phyloP scores from a whole-genome alignment of 257 asterid genomes.

The Salvia rosmarinus region DNA sequence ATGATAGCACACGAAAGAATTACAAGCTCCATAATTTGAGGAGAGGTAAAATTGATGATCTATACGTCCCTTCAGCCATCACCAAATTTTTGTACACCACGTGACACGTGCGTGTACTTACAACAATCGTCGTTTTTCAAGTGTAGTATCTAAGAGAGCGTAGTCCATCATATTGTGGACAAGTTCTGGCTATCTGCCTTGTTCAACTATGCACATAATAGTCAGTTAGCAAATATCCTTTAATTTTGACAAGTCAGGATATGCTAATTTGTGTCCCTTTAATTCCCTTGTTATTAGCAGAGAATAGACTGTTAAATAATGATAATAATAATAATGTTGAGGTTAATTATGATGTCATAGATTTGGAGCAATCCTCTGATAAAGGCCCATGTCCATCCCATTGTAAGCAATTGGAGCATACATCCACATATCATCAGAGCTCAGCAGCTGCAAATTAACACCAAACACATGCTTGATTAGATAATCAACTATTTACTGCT shows the following conservation, averaged over 20 bases:
- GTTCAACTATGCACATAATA: not conserved
- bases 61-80: not conserved
- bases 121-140: not conserved
- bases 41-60: not conserved
- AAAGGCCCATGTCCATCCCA: slow-evolving; percentile 77
- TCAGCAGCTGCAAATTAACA: slow-evolving; percentile 58
- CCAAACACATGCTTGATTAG: not conserved
- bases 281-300: slow-evolving; percentile 19
- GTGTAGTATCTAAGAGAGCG: not conserved
- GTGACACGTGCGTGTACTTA: not conserved
- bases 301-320: not conserved
- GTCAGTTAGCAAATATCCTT: not conserved
- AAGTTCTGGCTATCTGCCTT: not conserved
- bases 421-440: slow-evolving; percentile 94
- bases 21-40: not conserved
- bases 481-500: too few relatives aligned
- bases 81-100: not conserved
- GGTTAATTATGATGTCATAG: slow-evolving; percentile 12
- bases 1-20: not conserved
- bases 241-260: slow-evolving; percentile 30
- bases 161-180: not conserved
- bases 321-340: not conserved
- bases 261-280: not conserved
- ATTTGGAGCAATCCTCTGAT: slow-evolving; percentile 52
- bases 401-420: slow-evolving; percentile 91